Conservation (phyloP, 768 basidiomycete species). For the Trametes elegans region DNA sequence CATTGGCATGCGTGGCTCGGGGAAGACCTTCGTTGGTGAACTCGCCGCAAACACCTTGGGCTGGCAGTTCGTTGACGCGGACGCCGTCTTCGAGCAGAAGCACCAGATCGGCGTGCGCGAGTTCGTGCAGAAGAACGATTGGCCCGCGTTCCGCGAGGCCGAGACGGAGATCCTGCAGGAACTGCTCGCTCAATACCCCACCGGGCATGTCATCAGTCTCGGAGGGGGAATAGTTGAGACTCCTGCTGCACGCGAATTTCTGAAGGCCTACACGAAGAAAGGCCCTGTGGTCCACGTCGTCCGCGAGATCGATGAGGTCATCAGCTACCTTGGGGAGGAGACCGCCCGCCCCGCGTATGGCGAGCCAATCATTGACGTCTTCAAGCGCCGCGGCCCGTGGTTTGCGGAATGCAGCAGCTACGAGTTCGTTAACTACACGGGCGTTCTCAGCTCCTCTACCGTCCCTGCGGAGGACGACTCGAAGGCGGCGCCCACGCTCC, state of each 20-base stretch:
- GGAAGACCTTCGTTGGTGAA: conserved; percentile 86
- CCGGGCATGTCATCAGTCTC: conserved; percentile 78
- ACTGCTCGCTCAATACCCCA: conserved; percentile 53
- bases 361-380: conserved; percentile 84
- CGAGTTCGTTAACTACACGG: conserved; percentile 78
- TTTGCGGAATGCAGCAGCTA: conserved; percentile 78
- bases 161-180: conserved; percentile 71
- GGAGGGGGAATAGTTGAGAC: conserved; percentile 96
- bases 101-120: conserved; percentile 61
- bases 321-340: conserved; percentile 76
- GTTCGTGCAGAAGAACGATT: conserved; percentile 81
- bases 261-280: conserved; percentile 60
- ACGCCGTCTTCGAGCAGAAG: conserved; percentile 68
- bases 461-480: conserved; percentile 10
- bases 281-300: conserved; percentile 85
- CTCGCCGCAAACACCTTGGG: conserved; percentile 72
- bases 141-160: conserved; percentile 84
- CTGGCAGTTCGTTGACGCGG: conserved; percentile 83
- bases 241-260: conserved; percentile 63
- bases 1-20: conserved; percentile 96
- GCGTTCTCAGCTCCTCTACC: conserved; percentile 20
- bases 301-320: conserved; percentile 77
- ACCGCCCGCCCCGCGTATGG: conserved; percentile 83
- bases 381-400: conserved; percentile 80
- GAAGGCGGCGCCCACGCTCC: conserved; percentile 22